Conservation (phyloP, 352 stramenopile genomes). For the Phytophthora fragariae region DNA sequence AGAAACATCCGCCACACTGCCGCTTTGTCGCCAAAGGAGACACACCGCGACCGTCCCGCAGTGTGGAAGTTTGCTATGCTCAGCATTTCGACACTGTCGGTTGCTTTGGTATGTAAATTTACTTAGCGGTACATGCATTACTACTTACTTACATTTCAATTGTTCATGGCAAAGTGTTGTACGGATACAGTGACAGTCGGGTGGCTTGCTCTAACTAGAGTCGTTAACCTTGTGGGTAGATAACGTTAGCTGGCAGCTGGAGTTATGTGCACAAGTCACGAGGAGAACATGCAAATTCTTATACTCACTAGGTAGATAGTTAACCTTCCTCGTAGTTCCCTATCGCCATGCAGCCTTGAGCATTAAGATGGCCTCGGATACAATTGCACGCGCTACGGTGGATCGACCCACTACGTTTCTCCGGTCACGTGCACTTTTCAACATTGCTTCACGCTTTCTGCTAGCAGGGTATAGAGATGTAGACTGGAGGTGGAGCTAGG, state of each 20-base stretch:
- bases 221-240: no score
- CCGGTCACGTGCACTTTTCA: neutral
- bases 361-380: neutral
- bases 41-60: neutral
- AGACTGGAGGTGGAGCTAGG: slow-evolving; percentile 18
- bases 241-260: no score
- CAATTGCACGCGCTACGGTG: neutral
- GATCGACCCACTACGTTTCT: neutral
- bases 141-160: no score
- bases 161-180: no score
- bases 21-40: neutral
- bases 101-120: no score
- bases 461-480: slow-evolving; percentile 27
- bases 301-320: slow-evolving; percentile 21
- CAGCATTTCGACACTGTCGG: no score
- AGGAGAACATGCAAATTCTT: slow-evolving; percentile 3
- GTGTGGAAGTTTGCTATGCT: neutral
- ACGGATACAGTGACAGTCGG: no score
- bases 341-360: slow-evolving; percentile 13
- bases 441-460: slow-evolving; percentile 3
- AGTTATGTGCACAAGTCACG: no score
- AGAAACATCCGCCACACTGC: slow-evolving; percentile 11
- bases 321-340: slow-evolving; percentile 9
- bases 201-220: no score
- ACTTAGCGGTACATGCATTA: no score